Conservation (phyloP, 495 filamentous ascomycete genomes). For the Penicillium maclennaniae region DNA sequence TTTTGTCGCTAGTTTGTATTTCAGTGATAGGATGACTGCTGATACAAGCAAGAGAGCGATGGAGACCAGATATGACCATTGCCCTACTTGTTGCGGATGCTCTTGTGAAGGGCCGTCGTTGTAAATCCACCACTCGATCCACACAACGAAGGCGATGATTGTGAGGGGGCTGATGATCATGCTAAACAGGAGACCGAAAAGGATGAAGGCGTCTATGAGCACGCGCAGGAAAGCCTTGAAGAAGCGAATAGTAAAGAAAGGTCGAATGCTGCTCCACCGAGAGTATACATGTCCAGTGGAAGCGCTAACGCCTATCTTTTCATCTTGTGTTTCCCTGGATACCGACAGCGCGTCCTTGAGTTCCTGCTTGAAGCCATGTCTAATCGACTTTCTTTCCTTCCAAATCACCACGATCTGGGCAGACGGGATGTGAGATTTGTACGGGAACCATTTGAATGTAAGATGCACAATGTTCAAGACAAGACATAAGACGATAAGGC, state of each 20-base stretch:
- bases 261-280: neutral
- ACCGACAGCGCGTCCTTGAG: slow-evolving; percentile 1
- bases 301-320: neutral
- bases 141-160: slow-evolving; percentile 30
- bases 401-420: slow-evolving; percentile 22
- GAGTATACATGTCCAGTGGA: neutral
- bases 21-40: slow-evolving; percentile 25
- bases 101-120: slow-evolving; percentile 32
- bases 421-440: slow-evolving; percentile 26
- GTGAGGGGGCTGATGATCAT: slow-evolving; percentile 35
- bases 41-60: slow-evolving; percentile 29
- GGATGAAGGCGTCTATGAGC: slow-evolving; percentile 14
- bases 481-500: slow-evolving; percentile 25
- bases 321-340: neutral
- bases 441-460: slow-evolving; percentile 25
- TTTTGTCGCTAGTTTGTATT: slow-evolving; percentile 23
- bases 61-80: slow-evolving; percentile 30
- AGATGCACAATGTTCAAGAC: slow-evolving; percentile 25
- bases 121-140: slow-evolving; percentile 32
- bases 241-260: slow-evolving; percentile 12
- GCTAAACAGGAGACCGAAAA: slow-evolving; percentile 26
- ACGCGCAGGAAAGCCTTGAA: slow-evolving; percentile 13
- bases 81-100: slow-evolving; percentile 31
- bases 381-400: slow-evolving; percentile 21
- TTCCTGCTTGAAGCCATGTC: slow-evolving; percentile 20